phyloP scores from a whole-genome alignment of 2,329 filamentous ascomycete genomes.

The Drechslerella dactyloides region DNA sequence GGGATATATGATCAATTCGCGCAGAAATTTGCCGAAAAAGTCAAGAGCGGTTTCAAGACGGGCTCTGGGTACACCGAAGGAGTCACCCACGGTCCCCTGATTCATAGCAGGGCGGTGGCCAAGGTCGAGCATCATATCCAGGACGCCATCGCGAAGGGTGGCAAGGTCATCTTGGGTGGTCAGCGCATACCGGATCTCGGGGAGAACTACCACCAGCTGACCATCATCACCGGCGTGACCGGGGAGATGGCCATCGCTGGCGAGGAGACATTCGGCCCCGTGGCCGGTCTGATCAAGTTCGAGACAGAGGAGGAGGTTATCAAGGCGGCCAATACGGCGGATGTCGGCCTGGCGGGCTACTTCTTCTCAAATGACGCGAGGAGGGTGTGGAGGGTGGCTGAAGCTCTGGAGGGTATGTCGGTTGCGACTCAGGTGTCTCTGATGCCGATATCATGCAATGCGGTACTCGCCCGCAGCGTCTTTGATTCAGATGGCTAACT shows the following conservation, averaged over 20 bases:
- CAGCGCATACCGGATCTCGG: slow-evolving; percentile 74
- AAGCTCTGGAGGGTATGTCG: slow-evolving; percentile 66
- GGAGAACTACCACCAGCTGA: slow-evolving; percentile 85
- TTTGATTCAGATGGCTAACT: slow-evolving; percentile 20
- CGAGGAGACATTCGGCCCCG: slow-evolving; percentile 95
- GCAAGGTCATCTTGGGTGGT: slow-evolving; percentile 75
- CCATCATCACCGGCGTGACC: slow-evolving; percentile 85
- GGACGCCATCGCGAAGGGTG: slow-evolving; percentile 80
- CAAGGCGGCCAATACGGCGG: slow-evolving; percentile 75
- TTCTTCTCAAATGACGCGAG: slow-evolving; percentile 77
- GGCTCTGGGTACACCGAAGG: slow-evolving; percentile 74
- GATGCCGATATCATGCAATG: neutral
- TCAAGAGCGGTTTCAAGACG: slow-evolving; percentile 72
- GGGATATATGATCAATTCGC: slow-evolving; percentile 79
- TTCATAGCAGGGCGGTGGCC: slow-evolving; percentile 79
- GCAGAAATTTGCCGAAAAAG: slow-evolving; percentile 72
- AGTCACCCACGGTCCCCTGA: slow-evolving; percentile 79
- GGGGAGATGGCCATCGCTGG: slow-evolving; percentile 79
- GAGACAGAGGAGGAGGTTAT: slow-evolving; percentile 88
- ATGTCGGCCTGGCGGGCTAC: slow-evolving; percentile 91
- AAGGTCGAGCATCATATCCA: slow-evolving; percentile 82
- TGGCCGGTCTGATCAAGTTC: slow-evolving; percentile 88
- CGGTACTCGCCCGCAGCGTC: neutral
- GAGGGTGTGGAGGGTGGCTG: slow-evolving; percentile 68
- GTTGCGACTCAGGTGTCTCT: slow-evolving; percentile 4